Conservation (phyloP, 2,329 filamentous ascomycete species). For the Aureobasidium sp. region DNA sequence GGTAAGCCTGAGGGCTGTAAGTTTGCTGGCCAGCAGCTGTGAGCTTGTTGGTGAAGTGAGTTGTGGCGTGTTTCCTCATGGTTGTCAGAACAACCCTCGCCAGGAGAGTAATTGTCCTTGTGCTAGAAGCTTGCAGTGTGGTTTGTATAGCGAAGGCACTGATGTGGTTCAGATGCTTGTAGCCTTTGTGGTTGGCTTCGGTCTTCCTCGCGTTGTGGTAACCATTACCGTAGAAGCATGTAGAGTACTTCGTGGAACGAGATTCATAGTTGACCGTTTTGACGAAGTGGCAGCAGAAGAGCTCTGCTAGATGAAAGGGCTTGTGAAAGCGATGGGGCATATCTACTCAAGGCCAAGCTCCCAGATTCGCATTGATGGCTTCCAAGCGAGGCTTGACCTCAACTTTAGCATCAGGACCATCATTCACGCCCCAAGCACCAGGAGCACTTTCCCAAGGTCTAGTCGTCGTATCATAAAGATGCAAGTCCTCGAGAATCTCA, state of each 20-base stretch:
- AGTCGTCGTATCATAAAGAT: background rate
- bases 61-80: background rate
- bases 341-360: background rate
- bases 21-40: background rate
- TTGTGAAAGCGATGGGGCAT: background rate
- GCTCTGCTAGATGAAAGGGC: no score
- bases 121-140: background rate
- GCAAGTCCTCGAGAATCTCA: background rate
- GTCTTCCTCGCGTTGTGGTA: background rate
- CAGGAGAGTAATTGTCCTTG: background rate
- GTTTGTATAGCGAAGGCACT: no score
- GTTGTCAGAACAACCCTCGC: no score
- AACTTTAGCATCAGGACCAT: background rate
- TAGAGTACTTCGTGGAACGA: background rate
- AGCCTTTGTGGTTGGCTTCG: background rate
- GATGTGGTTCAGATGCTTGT: background rate
- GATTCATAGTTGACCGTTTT: background rate
- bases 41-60: background rate
- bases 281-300: background rate
- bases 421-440: background rate
- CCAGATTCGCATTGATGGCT: background rate
- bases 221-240: background rate
- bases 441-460: background rate
- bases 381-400: slow-evolving; percentile 3
- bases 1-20: background rate